Base-by-base conservation (phyloP, 2,329 filamentous ascomycete species). In the Byssothecium circinans region DNA sequence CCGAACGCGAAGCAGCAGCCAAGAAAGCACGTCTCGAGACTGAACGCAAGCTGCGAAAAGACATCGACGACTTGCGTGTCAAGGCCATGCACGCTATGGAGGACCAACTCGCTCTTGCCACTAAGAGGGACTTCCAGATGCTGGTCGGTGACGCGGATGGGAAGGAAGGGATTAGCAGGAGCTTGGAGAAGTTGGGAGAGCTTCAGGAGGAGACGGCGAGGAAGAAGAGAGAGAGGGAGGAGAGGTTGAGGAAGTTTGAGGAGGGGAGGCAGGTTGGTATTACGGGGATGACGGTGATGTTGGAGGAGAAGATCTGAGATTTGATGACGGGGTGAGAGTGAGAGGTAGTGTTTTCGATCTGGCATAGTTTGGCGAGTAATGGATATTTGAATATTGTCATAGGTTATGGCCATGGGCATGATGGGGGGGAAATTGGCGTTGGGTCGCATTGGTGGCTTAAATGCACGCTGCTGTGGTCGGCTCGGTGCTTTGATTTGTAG, bases 71-170 rank as follows among this genome's bases (percentile, higher is more conserved):
- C 4, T 49, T 76, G 35, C 64, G 68, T 36, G 45, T 52, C 5
- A 70, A 67, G 36, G 73, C 75, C 10, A 43, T 77, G 22, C 52
- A 58, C 4, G 64, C 68, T 27, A 58, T 78, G 2, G 72, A 76
- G 45, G 56, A 65, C 23, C 71, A 77, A 57, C 64, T 78, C 11
- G 70, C 67, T 1, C 44, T 56, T 3, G 63, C 64, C 19, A 71
- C 69, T 1, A 66, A 61, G 48, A 43, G 45, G 4, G 68, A 74
- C n/a, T 57, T 75, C 11, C 50, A 65, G 37, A 42, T 44, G 2
- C 22, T 70, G 19, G 65, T 61, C 42, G 47, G 46, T 1, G 60
- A 53, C 2, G 52, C 49, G 4, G 50, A 63, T 14, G 57, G 51
- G 23, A 45, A 61, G n/a, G 50, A 61, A 8, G 58, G 48, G 8